Conservation (phyloP, 2,329 filamentous ascomycete genomes). For the Drechslerella coelobrocha region DNA sequence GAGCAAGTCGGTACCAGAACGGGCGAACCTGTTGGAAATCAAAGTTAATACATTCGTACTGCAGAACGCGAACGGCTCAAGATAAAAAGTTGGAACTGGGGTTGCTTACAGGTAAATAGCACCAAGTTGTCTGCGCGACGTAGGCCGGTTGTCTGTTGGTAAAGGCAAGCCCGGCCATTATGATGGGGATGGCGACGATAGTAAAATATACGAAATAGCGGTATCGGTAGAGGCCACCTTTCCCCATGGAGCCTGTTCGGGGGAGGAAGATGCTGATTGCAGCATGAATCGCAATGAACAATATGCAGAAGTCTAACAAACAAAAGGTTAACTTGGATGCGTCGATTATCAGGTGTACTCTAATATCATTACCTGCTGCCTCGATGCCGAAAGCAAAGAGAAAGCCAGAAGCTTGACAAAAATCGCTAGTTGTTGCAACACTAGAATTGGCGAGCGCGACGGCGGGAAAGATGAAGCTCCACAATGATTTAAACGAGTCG, state of each 20-base stretch:
- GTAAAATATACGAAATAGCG: slow-evolving; percentile 67
- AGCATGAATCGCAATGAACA: slow-evolving; percentile 76
- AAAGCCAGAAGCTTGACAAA: slow-evolving; percentile 75
- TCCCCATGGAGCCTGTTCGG: slow-evolving; percentile 58
- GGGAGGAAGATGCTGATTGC: slow-evolving; percentile 74
- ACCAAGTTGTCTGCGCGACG: slow-evolving; percentile 70
- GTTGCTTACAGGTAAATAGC: slow-evolving; percentile 66
- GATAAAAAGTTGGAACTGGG: background rate
- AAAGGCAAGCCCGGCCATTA: slow-evolving; percentile 71
- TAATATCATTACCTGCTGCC: slow-evolving; percentile 63
- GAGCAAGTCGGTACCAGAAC: slow-evolving; percentile 71
- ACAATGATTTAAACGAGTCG: slow-evolving; percentile 73
- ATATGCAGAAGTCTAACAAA: slow-evolving; percentile 68
- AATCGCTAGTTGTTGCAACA: slow-evolving; percentile 63
- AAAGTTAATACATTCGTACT: slow-evolving; percentile 3
- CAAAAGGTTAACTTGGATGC: background rate
- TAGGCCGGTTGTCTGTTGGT: slow-evolving; percentile 66
- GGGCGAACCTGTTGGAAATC: slow-evolving; percentile 61
- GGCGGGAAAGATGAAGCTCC: slow-evolving; percentile 71
- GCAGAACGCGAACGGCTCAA: background rate
- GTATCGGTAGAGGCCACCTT: slow-evolving; percentile 73
- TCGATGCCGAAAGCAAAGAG: slow-evolving; percentile 72
- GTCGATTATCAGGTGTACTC: background rate
- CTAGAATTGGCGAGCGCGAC: slow-evolving; percentile 65
- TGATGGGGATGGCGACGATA: slow-evolving; percentile 67